Evolutionary conservation across 2,329 filamentous ascomycete genomes (phyloP).

Genomic region (Exserohilum rostratum): DNA sequence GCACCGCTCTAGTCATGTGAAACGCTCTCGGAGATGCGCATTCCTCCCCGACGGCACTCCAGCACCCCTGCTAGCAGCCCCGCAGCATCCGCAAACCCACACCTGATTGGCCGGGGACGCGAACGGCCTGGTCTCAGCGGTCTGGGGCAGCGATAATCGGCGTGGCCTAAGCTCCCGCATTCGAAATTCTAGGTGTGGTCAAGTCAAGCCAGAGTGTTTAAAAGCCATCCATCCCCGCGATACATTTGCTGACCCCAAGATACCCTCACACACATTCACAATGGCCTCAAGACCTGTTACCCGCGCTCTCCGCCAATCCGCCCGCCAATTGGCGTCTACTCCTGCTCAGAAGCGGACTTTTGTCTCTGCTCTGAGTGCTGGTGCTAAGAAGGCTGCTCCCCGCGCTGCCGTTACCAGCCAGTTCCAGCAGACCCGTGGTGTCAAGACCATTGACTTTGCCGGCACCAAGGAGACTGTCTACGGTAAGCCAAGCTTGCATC

Average conservation of each 20-base stretch:
- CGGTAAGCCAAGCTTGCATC: conserved; percentile 61
- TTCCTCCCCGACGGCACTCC: conserved; percentile 24
- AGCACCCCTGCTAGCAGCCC: conserved; percentile 13
- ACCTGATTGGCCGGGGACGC: conserved; percentile 13
- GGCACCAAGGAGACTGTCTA: conserved; percentile 94
- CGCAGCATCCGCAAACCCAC: neutral
- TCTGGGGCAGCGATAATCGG: conserved; percentile 22
- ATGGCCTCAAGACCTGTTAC: conserved; percentile 81
- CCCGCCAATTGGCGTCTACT: conserved; percentile 61
- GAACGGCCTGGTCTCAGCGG: conserved; percentile 4
- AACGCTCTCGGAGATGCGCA: conserved; percentile 25
- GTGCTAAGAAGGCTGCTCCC: conserved; percentile 52
- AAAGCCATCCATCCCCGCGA: conserved; percentile 33
- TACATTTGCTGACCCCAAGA: conserved; percentile 32
- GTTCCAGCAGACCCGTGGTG: conserved; percentile 77
- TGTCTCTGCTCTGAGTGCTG: conserved; percentile 60
- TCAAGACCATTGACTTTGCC: conserved; percentile 99
- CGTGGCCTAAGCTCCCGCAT: conserved; percentile 23
- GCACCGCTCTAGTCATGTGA: neutral
- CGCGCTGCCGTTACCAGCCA: conserved; percentile 54
- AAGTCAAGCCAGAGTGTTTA: conserved; percentile 22
- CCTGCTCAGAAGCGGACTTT: conserved; percentile 63
- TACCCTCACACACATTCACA: conserved; percentile 52
- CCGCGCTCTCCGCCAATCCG: conserved; percentile 63
- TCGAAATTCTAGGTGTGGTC: conserved; percentile 12